Base-by-base conservation (phyloP, 768 basidiomycete genomes). In the Lactarius indigo region DNA sequence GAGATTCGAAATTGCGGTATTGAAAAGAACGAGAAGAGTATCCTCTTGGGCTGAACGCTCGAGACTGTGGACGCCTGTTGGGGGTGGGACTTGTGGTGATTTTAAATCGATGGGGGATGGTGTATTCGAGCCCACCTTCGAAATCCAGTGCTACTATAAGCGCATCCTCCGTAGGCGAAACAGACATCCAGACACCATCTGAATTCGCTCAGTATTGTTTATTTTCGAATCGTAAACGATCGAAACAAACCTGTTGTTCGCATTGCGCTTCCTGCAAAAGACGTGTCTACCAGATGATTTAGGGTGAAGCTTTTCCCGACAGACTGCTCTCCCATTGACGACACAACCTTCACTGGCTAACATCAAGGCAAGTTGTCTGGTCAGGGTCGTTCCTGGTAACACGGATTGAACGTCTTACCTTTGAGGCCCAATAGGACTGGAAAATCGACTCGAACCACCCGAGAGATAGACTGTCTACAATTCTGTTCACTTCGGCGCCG, bases 361-460 rank as follows among this genome's bases (percentile, higher is more conserved):
- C 33, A 6, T 28, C 4, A 15, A 17, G 39, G 61, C 54, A 59
- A 1, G 9, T 4, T 1, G 18, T 5, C 1, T 18, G 3, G 15
- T 56, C 26, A 33, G 28, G 33, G 57, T 33, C 64, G 60, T 39
- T 44, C 6, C 0, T 17, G 31, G 10, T 28, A 17, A 33, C 26
- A 20, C 18, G 18, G 12, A 28, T 56, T 2, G 9, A 42, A 41
- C 42, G 31, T 10, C 57, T 7, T 42, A 81, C 85, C 79, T 84
- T 87, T 30, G 76, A 76, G 0, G 84, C 83, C 82, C 84, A 82
- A 63, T 87, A 87, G 0, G n/a, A 47, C 44, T 47, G 85, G 65
- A 87, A 84, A 10, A 87, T 75, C 2, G 83, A 83, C 66, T 87
- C 86, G 37, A 86, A 87, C 87, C 86, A 87, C 1, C 85, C 85